Evolutionary conservation across 2,329 filamentous ascomycete genomes (phyloP), one percentile per base, ranked within the genome.

Genomic region (Aspergillus tamarii): DNA sequence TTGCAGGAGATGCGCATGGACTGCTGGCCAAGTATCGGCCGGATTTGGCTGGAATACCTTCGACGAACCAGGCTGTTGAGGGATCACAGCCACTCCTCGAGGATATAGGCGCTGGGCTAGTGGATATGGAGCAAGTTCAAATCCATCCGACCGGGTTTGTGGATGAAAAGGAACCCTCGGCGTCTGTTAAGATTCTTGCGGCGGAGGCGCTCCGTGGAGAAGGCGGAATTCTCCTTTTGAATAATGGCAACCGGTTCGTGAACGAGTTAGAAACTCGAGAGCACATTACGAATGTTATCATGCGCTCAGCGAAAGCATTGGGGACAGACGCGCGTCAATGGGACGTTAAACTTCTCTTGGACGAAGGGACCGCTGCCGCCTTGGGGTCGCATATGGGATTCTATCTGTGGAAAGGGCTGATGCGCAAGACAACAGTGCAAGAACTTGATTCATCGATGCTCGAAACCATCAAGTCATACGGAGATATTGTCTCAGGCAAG

Each of bases 81-180:
- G 87, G 85, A 0, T 80, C 85, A 2, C 86, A 88, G 61, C 66
- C 72, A 1, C 69, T 84, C 1, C 72, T 84, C 7, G 77, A 75
- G 1, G 71, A 64, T 2, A 58, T 80, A 0, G 81, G 81, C 0
- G 81, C 80, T 0, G 73, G 77, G 41, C 59, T 82, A 14, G 62
- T 82, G 2, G 81, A 84, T 65, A 83, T 83, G 81, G 77, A 81
- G 0, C 69, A 75, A 21, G 86, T 90, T 2, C 88, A 90, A 73
- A 81, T 90, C 5, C 88, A 90, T 66, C 88, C 88, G 2, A 89
- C 88, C 0, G 86, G 87, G 0, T 90, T 90, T 69, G 78, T 90
- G 7, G 87, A 89, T 66, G 83, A 84, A 0, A 77, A 80, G 1
- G 79, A 81, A 36, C 75, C 79, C 0, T 67, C 67, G 0, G 80